Evolutionary conservation across 2,329 filamentous ascomycete genomes (phyloP).

Genomic region (Aspergillus neoniger): DNA sequence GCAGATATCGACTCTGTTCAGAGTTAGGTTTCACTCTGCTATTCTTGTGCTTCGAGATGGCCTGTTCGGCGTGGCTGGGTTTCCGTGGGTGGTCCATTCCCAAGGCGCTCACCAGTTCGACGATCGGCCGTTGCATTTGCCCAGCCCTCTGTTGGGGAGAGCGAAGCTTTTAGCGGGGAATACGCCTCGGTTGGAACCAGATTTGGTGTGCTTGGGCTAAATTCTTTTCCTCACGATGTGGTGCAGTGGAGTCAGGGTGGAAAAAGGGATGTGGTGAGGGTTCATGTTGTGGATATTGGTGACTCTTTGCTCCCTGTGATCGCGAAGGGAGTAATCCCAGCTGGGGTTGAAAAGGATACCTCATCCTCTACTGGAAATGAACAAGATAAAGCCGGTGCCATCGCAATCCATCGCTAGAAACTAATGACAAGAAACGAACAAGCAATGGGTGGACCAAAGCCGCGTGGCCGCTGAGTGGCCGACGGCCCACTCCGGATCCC

Average conservation of each 20-base stretch:
- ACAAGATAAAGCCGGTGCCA: background rate
- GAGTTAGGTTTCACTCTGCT: background rate
- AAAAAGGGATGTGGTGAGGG: too few species aligned
- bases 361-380: too few species aligned
- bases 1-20: background rate
- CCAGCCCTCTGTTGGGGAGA: background rate
- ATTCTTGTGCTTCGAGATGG: background rate
- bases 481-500: background rate
- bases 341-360: too few species aligned
- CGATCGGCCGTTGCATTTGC: constrained; percentile 3
- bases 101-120: background rate
- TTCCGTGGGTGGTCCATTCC: background rate
- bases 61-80: background rate
- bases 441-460: background rate
- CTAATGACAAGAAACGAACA: background rate
- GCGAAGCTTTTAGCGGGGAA: background rate
- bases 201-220: constrained; percentile 2
- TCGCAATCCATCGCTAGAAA: background rate
- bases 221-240: constrained; percentile 5
- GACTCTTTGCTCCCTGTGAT: too few species aligned
- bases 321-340: too few species aligned
- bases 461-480: constrained; percentile 10
- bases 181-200: background rate
- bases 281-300: too few species aligned
- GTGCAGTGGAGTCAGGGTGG: background rate